Evolutionary conservation across 768 basidiomycete species (phyloP).

Genomic region (Cystobasidium ongulense): DNA sequence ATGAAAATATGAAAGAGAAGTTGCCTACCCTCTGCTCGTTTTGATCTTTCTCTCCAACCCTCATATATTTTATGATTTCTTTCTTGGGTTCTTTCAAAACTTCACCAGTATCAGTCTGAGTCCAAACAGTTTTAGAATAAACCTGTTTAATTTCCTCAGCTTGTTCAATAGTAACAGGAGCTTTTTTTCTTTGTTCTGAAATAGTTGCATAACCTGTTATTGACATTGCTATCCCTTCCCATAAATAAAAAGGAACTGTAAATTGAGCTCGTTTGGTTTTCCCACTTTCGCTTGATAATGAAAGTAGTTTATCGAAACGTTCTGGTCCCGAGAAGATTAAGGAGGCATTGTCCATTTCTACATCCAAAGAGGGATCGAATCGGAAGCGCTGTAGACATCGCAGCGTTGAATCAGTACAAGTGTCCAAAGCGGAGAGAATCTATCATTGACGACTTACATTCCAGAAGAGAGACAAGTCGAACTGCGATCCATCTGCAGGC

Average conservation of each 20-base stretch:
- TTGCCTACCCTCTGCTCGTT: conserved; percentile 33
- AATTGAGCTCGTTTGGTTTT: conserved; percentile 20
- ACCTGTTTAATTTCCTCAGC: conserved; percentile 50
- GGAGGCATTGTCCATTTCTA: conserved; percentile 28
- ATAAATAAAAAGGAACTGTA: conserved; percentile 20
- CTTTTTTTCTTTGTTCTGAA: conserved; percentile 75
- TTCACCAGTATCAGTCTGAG: conserved; percentile 50
- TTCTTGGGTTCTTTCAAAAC: conserved; percentile 41
- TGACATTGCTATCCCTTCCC: conserved; percentile 46
- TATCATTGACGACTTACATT: not conserved
- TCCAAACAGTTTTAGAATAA: conserved; percentile 59
- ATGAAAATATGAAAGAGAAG: not conserved
- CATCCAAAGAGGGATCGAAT: conserved; percentile 21
- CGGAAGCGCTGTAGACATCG: conserved; percentile 12
- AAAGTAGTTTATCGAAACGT: conserved; percentile 1
- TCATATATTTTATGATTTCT: conserved; percentile 46
- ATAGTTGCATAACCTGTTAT: conserved; percentile 64
- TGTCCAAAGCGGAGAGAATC: not conserved
- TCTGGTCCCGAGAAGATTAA: conserved; percentile 8
- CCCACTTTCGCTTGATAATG: conserved; percentile 12
- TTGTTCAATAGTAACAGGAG: conserved; percentile 66
- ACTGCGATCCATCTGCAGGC: conserved; percentile 57
- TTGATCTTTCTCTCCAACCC: conserved; percentile 43
- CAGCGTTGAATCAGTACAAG: not conserved
- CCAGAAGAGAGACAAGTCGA: conserved; percentile 69